A percentile compares a stretch with the other conserved stretches of the same genome.
These are phyloP conservation scores for Hsuehochloa calcarea DNA, from an alignment of 176 grass and related monocot species.

Conservation along the genomic window DNA sequence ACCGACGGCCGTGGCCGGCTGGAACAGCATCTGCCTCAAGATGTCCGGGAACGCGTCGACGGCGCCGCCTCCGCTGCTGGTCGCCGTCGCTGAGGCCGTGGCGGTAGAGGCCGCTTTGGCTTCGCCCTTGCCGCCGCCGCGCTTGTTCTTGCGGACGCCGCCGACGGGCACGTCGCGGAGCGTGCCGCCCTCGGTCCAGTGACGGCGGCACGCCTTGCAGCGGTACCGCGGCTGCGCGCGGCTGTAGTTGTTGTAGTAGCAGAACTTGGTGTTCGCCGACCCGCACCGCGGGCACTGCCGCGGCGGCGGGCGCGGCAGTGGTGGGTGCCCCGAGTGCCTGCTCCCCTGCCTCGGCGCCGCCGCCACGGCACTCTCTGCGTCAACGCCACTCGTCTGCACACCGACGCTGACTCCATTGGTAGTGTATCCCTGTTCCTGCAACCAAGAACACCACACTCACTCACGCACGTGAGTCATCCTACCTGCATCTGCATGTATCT, in stretches of 20 bases:
- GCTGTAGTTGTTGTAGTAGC: conserved; percentile 99
- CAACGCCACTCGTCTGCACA: background rate
- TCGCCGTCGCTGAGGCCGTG: background rate
- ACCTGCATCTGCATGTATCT: background rate
- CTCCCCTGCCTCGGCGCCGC: conserved; percentile 9
- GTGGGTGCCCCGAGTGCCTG: conserved; percentile 45
- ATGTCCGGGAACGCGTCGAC: conserved; percentile 55
- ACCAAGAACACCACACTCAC: background rate
- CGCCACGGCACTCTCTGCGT: background rate
- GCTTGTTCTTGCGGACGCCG: conserved; percentile 84
- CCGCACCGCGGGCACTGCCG: conserved; percentile 74
- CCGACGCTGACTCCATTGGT: background rate
- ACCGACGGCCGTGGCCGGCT: background rate
- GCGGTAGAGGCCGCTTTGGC: background rate
- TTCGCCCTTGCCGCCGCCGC: conserved; percentile 18
- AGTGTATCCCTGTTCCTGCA: conserved; percentile 33
- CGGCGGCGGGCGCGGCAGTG: conserved; percentile 56
- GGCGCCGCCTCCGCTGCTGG: background rate
- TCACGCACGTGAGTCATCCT: background rate
- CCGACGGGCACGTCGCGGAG: conserved; percentile 94
- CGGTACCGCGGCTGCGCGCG: conserved; percentile 74
- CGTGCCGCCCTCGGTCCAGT: conserved; percentile 92
- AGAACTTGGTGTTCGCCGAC: conserved; percentile 93
- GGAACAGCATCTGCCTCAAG: conserved; percentile 52
- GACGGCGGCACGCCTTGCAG: conserved; percentile 75